These are phyloP conservation scores for Triticum dicoccoides DNA, from an alignment of 176 grass and related monocot species.

Conservation along the genomic window DNA sequence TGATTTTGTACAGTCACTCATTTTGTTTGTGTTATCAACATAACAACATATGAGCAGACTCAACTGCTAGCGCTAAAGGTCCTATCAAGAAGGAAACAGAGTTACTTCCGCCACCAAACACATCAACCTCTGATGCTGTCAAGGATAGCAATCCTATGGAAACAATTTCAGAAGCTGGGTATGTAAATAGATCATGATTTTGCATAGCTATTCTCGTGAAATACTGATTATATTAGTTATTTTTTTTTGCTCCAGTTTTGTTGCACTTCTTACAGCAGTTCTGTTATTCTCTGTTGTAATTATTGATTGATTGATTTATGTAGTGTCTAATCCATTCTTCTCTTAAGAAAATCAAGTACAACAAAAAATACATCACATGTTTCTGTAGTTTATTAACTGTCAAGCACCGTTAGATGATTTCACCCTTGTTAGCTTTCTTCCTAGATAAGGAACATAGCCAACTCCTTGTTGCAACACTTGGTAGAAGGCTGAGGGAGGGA, in stretches of 20 bases:
- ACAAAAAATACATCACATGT: background rate
- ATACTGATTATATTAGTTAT: background rate
- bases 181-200: background rate
- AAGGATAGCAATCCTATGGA: constrained; percentile 35
- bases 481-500: background rate
- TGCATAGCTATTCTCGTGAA: no score
- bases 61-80: constrained; percentile 33
- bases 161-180: constrained; percentile 39
- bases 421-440: background rate
- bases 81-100: constrained; percentile 50
- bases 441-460: background rate
- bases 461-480: background rate
- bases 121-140: constrained; percentile 25
- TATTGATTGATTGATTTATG: background rate
- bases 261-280: constrained; percentile 1
- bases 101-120: constrained; percentile 24
- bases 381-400: background rate
- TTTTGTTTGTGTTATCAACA: constrained; percentile 2
- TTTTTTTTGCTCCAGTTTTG: background rate
- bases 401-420: background rate
- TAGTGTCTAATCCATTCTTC: background rate
- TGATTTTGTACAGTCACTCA: background rate
- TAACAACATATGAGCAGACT: constrained; percentile 24
- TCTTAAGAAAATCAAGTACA: constrained; percentile 4
- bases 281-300: background rate